Percentiles rank a stretch among this genome's conserved stretches.
These are phyloP conservation scores for Chalaropsis thielavioides DNA, from an alignment of 2,329 filamentous ascomycete species.

Conservation along the genomic window DNA sequence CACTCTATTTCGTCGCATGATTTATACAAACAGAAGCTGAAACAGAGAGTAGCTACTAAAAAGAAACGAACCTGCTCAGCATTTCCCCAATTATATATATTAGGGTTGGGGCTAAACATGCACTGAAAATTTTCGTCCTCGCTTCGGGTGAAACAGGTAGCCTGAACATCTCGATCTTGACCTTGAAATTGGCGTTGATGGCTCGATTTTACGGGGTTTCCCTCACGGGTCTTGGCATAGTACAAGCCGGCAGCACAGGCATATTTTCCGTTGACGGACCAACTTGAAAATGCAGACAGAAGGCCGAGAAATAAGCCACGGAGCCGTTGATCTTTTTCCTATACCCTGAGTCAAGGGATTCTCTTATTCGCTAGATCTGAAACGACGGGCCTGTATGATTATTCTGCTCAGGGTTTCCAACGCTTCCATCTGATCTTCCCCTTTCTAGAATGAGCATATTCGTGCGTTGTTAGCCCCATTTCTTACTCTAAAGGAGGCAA, in stretches of 20 bases:
- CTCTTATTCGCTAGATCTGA: background rate
- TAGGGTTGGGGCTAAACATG: background rate
- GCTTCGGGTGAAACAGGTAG: background rate
- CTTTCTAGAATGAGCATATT: background rate
- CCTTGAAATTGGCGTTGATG: background rate
- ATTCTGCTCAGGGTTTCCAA: background rate
- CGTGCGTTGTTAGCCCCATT: background rate
- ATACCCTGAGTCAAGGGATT: too few species aligned
- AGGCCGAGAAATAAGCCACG: too few species aligned
- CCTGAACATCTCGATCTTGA: background rate
- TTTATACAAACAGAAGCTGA: background rate
- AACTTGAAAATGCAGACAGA: too few species aligned
- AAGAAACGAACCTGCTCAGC: background rate
- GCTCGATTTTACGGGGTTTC: background rate
- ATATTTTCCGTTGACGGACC: too few species aligned
- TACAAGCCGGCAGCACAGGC: background rate
- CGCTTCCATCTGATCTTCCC: background rate
- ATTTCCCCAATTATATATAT: background rate
- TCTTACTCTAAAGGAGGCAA: background rate
- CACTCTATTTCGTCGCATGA: background rate
- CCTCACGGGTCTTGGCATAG: background rate
- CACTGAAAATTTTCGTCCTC: background rate
- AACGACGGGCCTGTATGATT: background rate
- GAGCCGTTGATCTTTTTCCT: background rate
- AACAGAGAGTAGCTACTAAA: background rate